Evolutionary conservation across 805 yeast genomes (phyloP).

Genomic region (Barnettozyma salicaria): DNA sequence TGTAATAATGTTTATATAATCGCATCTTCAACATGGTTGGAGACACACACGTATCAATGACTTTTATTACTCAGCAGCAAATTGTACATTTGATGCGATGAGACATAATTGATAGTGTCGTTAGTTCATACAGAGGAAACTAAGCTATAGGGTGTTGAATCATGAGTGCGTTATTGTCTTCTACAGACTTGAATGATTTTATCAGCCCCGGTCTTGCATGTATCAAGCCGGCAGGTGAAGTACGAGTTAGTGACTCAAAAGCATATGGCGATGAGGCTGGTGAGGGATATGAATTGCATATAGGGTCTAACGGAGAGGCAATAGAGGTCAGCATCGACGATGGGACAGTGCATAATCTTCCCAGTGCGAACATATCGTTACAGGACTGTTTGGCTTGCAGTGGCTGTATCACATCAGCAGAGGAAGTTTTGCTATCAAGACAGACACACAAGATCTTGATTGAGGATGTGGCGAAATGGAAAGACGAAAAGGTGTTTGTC

Average conservation of each 20-base stretch:
- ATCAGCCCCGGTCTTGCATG: conserved; percentile 94
- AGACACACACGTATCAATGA: not conserved
- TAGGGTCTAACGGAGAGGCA: conserved; percentile 53
- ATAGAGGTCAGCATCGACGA: conserved; percentile 64
- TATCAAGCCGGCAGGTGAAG: conserved; percentile 70
- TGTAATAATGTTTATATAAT: too few species aligned
- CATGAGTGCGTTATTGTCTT: conserved; percentile 86
- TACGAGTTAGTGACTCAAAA: conserved; percentile 23
- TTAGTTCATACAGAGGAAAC: not conserved
- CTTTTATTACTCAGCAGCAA: not conserved
- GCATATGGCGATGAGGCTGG: conserved; percentile 25
- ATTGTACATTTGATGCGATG: too few species aligned
- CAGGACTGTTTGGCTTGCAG: conserved; percentile 95
- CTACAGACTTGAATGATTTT: conserved; percentile 89
- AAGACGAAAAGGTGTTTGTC: conserved; percentile 44
- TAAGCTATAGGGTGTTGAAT: not conserved
- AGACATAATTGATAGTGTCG: not conserved
- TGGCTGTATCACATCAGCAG: conserved; percentile 97
- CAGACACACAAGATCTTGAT: conserved; percentile 82
- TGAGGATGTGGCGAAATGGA: conserved; percentile 41
- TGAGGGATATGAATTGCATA: conserved; percentile 45
- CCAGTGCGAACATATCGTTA: conserved; percentile 81
- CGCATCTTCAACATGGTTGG: not conserved
- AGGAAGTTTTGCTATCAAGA: conserved; percentile 83
- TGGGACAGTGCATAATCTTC: conserved; percentile 37